These are phyloP conservation scores for Kazachstania sp. DNA, from an alignment of 1,139 yeast genomes.

Conservation along the genomic window DNA sequence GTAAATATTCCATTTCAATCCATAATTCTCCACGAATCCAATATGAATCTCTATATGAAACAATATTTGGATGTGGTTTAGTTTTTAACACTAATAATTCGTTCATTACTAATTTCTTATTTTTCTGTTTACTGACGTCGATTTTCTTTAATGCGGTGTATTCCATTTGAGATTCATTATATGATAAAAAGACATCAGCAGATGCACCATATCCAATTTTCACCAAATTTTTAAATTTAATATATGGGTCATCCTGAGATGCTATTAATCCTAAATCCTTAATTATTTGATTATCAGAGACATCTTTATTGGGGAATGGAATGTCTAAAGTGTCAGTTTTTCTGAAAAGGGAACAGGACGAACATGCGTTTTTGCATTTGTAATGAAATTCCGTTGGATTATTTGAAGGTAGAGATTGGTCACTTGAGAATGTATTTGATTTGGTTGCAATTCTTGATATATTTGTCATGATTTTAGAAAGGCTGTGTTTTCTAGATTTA, in stretches of 20 bases:
- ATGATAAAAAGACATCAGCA: conserved; percentile 94
- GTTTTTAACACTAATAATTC: conserved; percentile 93
- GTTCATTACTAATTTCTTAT: conserved; percentile 85
- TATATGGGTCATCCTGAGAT: conserved; percentile 68
- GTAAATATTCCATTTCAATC: conserved; percentile 98
- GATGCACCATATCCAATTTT: conserved; percentile 98
- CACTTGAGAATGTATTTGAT: too few species aligned
- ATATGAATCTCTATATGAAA: conserved; percentile 80
- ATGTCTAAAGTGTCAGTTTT: too few species aligned
- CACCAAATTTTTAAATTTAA: conserved; percentile 52
- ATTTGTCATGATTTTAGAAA: too few species aligned
- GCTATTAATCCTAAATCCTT: not conserved
- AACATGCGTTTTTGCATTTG: too few species aligned
- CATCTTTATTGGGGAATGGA: too few species aligned
- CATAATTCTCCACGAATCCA: conserved; percentile 66
- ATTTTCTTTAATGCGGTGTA: conserved; percentile 90
- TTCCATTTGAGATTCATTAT: conserved; percentile 46
- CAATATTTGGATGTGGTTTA: conserved; percentile 80
- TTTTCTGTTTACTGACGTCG: conserved; percentile 86
- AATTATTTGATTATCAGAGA: not conserved
- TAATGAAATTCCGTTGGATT: too few species aligned
- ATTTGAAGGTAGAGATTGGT: too few species aligned
- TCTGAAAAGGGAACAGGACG: too few species aligned
- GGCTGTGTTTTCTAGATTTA: too few species aligned
- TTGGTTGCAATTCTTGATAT: too few species aligned